Base-by-base conservation (phyloP, 2,329 filamentous ascomycete genomes). In the Cladosporium sp. region DNA sequence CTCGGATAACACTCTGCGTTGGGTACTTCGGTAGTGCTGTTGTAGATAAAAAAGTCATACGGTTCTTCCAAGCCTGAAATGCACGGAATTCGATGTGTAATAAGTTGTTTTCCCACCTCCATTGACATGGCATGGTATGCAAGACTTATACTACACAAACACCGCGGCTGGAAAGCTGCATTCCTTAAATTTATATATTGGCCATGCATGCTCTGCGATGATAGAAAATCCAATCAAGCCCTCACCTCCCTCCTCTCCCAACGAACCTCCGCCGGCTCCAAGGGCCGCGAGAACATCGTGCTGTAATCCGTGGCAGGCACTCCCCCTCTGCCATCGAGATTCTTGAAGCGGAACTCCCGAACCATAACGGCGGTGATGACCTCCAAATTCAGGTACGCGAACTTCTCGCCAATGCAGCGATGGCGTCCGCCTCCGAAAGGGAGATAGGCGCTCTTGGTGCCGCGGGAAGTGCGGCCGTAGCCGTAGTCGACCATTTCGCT, bases 341-440 rank as follows among this genome's bases (percentile, higher is more conserved):
- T 95, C 64, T 79, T 77, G 68, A 96, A 82, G 73, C 89, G 92
- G 75, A 96, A 88, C 47, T 83, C 68, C 43, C 89, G 80, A 36
- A 95, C 86, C 58, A 91, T 73, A 53, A 83, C 84, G 44, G 85
- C 89, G 11, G 85, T 75, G 58, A 97, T 95, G 39, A 89, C 90
- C 67, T 91, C 86, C 56, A 97, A 77, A 73, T 97, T 92, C 52
- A 95, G 79, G 67, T 95, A 95, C 60, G 92, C 92, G 69, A 96
- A 97, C 65, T 96, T 89, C 77, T 97, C 92, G 58, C 92, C 92
- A 65, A 97, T 96, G 72, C 92, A 97, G 58, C 92, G 80, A 72
- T 97, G 92, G 59, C 92, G 80, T 37, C 92, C 92, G 24, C 91
- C 92, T 52, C 92, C 92, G 66, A 97, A 97, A 2, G 92, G 92